Percentiles rank a stretch among this genome's conserved stretches.
phyloP scores from a whole-genome alignment of 2,329 filamentous ascomycete species.

The Rosellinia necatrix region DNA sequence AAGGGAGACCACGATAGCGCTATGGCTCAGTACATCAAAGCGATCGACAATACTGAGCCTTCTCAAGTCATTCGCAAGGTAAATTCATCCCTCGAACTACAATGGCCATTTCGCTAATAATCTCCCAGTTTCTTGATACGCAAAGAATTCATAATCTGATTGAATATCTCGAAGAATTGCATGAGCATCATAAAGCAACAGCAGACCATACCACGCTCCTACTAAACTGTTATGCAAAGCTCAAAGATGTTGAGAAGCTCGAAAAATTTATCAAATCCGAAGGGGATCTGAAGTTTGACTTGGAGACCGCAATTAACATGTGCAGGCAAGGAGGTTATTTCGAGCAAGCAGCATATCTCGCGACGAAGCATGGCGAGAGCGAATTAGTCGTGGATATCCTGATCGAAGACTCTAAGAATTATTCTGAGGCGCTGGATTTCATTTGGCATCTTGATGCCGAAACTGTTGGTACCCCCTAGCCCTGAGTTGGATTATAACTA shows the following conservation, averaged over 20 bases:
- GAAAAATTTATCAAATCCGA: constrained; percentile 97
- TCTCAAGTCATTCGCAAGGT: constrained; percentile 95
- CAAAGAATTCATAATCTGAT: constrained; percentile 98
- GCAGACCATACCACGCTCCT: constrained; percentile 94
- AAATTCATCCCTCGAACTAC: constrained; percentile 16
- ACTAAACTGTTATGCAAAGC: constrained; percentile 95
- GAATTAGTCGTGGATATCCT: constrained; percentile 94
- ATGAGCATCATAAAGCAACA: constrained; percentile 91
- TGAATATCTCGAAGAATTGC: constrained; percentile 93
- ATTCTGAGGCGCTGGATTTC: constrained; percentile 85
- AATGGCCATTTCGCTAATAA: constrained; percentile 30
- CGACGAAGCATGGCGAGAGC: constrained; percentile 90
- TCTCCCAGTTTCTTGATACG: constrained; percentile 80
- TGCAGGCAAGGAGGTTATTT: constrained; percentile 96
- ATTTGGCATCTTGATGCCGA: constrained; percentile 86
- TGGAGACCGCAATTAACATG: constrained; percentile 97
- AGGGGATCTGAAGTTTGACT: constrained; percentile 91
- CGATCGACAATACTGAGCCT: constrained; percentile 94
- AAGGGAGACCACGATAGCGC: constrained; percentile 95
- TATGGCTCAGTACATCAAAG: constrained; percentile 98
- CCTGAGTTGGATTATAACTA: background rate
- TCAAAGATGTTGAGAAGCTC: constrained; percentile 95
- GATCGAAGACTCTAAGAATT: constrained; percentile 92
- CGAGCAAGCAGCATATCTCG: constrained; percentile 94
- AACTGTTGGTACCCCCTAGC: constrained; percentile 56